Percentiles rank a stretch among this genome's conserved stretches.
Evolutionary conservation across 2,329 filamentous ascomycete genomes (phyloP).

Genomic region (Aspergillus fischeri): DNA sequence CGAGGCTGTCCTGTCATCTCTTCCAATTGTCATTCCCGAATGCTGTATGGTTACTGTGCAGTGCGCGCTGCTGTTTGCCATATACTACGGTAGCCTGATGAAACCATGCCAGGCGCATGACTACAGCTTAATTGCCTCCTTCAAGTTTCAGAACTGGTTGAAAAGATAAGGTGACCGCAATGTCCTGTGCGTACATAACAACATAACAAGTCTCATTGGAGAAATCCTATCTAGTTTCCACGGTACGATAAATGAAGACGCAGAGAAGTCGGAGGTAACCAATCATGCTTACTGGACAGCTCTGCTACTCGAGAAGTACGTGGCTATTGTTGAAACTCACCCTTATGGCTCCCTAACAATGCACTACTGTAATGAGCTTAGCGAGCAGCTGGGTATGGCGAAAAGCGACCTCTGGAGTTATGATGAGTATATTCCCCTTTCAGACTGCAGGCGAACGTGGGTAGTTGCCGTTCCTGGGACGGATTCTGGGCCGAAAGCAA

Average conservation of each 20-base stretch:
- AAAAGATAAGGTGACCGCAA: conserved; percentile 10
- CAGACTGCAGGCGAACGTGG: conserved; percentile 20
- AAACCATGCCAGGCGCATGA: conserved; percentile 29
- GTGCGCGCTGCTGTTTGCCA: conserved; percentile 21
- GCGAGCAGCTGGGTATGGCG: conserved; percentile 23
- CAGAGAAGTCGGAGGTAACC: conserved; percentile 12
- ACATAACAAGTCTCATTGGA: no score
- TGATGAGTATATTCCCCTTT: conserved; percentile 24
- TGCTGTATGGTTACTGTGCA: conserved; percentile 22
- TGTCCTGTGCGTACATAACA: background rate
- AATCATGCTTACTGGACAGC: conserved; percentile 21
- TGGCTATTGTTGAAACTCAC: no score
- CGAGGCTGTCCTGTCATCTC: conserved; percentile 14
- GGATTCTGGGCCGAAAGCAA: background rate
- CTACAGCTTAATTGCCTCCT: conserved; percentile 25
- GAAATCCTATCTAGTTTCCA: no score
- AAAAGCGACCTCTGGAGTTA: conserved; percentile 26
- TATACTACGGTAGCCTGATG: conserved; percentile 25
- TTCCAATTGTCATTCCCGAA: conserved; percentile 21
- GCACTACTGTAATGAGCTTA: conserved; percentile 16
- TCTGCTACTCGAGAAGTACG: conserved; percentile 22
- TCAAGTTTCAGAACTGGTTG: conserved; percentile 26
- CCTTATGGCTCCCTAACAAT: no score
- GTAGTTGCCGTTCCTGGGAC: conserved; percentile 10
- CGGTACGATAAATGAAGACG: background rate